phyloP scores from a whole-genome alignment of 2,329 filamentous ascomycete genomes.

The Xylariaceae sp. region DNA sequence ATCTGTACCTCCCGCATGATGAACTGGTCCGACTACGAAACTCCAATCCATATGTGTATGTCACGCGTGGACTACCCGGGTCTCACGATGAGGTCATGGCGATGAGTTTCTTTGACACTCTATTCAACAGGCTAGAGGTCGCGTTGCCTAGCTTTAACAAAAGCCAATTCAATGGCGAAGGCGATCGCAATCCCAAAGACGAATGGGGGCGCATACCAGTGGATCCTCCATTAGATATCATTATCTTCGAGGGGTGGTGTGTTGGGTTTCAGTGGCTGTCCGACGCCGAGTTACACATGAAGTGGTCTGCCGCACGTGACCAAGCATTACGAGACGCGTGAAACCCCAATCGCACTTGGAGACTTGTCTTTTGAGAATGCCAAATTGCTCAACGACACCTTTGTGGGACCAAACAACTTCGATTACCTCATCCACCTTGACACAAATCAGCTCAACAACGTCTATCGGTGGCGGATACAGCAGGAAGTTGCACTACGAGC shows the following conservation, averaged over 20 bases:
- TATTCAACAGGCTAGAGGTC: background rate
- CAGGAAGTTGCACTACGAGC: conserved; percentile 1
- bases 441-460: conserved; percentile 1
- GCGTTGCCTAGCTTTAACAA: conserved; percentile 2
- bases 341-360: background rate
- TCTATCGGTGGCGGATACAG: conserved; percentile 1
- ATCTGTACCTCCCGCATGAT: background rate
- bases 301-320: background rate
- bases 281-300: background rate
- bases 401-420: background rate
- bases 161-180: conserved; percentile 2
- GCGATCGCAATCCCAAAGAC: background rate
- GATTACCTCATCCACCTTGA: background rate
- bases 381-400: background rate
- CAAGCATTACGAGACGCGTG: background rate
- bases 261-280: background rate
- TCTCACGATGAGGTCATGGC: conserved; percentile 4
- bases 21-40: conserved; percentile 1
- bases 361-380: background rate
- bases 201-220: background rate
- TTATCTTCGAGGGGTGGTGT: conserved; percentile 1
- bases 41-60: conserved; percentile 1
- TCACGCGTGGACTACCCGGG: conserved; percentile 1
- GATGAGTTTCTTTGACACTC: background rate
- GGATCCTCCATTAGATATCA: background rate